Conservation (phyloP, 2,329 filamentous ascomycete species). For the Colletotrichum eleusines region DNA sequence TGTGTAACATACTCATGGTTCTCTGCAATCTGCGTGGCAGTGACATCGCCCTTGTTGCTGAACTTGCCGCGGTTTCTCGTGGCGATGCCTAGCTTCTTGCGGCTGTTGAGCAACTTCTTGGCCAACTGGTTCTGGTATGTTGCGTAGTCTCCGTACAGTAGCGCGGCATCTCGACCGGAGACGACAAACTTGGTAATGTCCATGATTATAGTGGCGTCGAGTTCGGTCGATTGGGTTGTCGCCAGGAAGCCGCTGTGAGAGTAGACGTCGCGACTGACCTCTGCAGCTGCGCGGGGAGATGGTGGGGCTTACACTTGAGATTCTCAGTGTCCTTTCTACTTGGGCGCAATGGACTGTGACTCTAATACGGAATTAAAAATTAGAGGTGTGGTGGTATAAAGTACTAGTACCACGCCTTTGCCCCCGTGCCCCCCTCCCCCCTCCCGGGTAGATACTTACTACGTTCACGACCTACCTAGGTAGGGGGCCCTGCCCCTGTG, state of each 20-base stretch:
- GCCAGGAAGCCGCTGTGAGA: not conserved
- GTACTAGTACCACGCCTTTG: not conserved
- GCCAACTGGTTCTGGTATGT: constrained; percentile 85
- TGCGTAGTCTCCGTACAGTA: constrained; percentile 89
- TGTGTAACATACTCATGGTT: constrained; percentile 75
- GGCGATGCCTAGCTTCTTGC: constrained; percentile 86
- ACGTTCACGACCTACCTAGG: too few relatives aligned
- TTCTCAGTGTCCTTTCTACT: constrained; percentile 26
- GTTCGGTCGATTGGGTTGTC: constrained; percentile 1
- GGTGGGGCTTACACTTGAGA: constrained; percentile 31
- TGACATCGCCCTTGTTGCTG: constrained; percentile 75
- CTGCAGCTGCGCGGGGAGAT: constrained; percentile 34
- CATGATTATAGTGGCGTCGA: constrained; percentile 64
- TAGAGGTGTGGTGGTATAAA: constrained; percentile 2
- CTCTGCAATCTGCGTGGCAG: constrained; percentile 78
- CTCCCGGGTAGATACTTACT: not conserved
- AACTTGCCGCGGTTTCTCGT: constrained; percentile 92
- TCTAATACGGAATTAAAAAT: constrained; percentile 25
- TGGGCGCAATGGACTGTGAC: not conserved
- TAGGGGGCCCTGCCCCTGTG: not conserved
- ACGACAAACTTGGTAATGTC: constrained; percentile 90
- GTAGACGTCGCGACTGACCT: constrained; percentile 22
- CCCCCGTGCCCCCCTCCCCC: too few relatives aligned
- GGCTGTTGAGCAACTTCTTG: constrained; percentile 83
- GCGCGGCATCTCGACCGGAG: constrained; percentile 82